Base-by-base conservation (phyloP, 2,329 filamentous ascomycete genomes). In the Ophiostoma quercus region DNA sequence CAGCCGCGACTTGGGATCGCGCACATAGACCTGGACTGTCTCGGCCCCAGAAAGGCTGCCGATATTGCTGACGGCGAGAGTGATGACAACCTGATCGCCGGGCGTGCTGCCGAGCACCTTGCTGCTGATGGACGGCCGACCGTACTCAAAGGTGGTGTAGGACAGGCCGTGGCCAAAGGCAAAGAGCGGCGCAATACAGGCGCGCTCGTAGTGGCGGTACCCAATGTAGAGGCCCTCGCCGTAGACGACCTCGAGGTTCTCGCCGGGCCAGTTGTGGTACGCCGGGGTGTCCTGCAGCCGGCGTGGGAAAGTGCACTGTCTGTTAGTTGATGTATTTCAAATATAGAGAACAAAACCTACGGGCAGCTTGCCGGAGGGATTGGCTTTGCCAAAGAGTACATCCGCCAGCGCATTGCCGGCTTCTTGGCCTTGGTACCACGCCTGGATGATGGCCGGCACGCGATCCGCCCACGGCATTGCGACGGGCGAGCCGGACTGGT, bases 151-250 rank as follows among this genome's bases (percentile, higher is more conserved):
- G 0, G 80, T 84, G 0, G 90, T 92, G 77, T 92, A 93, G 0
- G 88, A 90, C 8, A 92, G 82, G 1, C 90, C 90, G 76, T 91
- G 89, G 12, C 90, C 90, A 73, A 92, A 92, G 37, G 88, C 83
- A 78, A 92, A 92, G 0, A 90, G 81, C 0, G 88, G 87, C 5
- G 82, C 79, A 67, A 88, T 83, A 34, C 82, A 81, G 14, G 82
- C 79, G 25, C 85, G 85, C 74, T 93, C 90, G 77, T 91, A 92
- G 78, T 91, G 88, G 22, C 87, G 81, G 78, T 93, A 92, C 2
- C 90, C 90, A 69, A 92, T 85, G 78, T 88, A 91, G 14, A 92
- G 79, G 16, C 88, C 90, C 77, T 93, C 90, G 68, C 88, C 89
- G 75, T 92, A 92, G 1, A 89, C 77, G 0, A 90, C 88, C 73